Base-by-base conservation (phyloP, 1,284 basidiomycete species). In the Thelephora terrestris region DNA sequence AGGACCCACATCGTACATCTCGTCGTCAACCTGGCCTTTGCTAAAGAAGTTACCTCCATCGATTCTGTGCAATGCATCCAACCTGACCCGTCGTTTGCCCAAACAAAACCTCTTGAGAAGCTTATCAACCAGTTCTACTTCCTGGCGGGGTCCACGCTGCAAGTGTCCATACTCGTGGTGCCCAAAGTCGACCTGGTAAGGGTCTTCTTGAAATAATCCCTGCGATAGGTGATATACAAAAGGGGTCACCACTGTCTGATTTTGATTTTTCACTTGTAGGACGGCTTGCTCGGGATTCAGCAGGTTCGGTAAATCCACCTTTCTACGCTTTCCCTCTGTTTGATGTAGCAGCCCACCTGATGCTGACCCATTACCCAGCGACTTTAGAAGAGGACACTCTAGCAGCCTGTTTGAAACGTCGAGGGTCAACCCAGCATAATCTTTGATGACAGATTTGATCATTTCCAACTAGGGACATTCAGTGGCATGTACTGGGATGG, bases 211-310 rank as follows among this genome's bases (percentile, higher is more conserved):
- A 46, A 85, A 78, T 0, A 74, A 65, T 0, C 70, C 69, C 7
- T 58, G 36, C 0, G 80, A 73, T 10, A 86, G 61, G 14, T 61
- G 54, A 12, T 68, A 70, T 43, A 85, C 76, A 10, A 70, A 65
- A 0, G 76, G 75, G 0, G 81, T 85, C 2, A 85, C 79, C 46
- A 75, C 73, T 0, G 80, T 84, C 2, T 64, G 63, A 17, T 63
- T 72, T 56, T 78, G 76, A 44, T 74, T 76, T 52, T 78, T 73
- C 0, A 69, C 60, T 17, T 68, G 72, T 10, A 83, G 63, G 3
- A 82, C 74, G 1, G 68, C 71, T 1, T 74, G 55, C 53, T 85
- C 81, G 3, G 68, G 39, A 42, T 42, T 42, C n/a, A 21, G 7
- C 6, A 18, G 39, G 39, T 42, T 42, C 16, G 20, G 39, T n/a